Conservation (phyloP, 2,329 filamentous ascomycete species). For the Elsinoe ampelina region DNA sequence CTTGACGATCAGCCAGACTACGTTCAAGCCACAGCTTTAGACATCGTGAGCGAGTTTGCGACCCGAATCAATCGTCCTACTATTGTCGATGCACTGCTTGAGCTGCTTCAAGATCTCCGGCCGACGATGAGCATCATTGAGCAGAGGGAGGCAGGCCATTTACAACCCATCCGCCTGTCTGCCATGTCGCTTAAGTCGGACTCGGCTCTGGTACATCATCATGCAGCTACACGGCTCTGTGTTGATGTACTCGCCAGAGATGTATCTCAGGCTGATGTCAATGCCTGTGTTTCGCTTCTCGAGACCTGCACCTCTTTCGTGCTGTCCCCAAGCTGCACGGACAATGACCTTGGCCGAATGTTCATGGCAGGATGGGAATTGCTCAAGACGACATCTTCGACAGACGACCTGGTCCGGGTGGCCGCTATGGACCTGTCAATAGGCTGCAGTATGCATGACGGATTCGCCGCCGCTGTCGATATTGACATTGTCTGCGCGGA, state of each 20-base stretch:
- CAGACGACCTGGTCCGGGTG: not conserved
- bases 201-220: not conserved
- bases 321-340: not conserved
- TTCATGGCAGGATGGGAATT: not conserved
- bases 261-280: not conserved
- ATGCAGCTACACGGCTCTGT: not conserved
- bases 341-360: not conserved
- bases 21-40: not conserved
- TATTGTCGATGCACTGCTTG: not conserved
- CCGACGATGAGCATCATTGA: not conserved
- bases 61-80: not conserved
- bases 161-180: not conserved
- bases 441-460: constrained; percentile 12
- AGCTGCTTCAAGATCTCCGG: not conserved
- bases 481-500: not conserved
- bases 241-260: not conserved
- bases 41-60: not conserved
- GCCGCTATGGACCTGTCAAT: not conserved
- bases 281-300: not conserved
- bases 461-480: not conserved
- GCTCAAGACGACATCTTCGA: not conserved
- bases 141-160: not conserved
- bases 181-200: not conserved
- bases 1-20: constrained; percentile 5
- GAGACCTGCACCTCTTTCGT: not conserved